Conservation (phyloP, 2,329 filamentous ascomycete genomes). For the Colletotrichum cuscutae region DNA sequence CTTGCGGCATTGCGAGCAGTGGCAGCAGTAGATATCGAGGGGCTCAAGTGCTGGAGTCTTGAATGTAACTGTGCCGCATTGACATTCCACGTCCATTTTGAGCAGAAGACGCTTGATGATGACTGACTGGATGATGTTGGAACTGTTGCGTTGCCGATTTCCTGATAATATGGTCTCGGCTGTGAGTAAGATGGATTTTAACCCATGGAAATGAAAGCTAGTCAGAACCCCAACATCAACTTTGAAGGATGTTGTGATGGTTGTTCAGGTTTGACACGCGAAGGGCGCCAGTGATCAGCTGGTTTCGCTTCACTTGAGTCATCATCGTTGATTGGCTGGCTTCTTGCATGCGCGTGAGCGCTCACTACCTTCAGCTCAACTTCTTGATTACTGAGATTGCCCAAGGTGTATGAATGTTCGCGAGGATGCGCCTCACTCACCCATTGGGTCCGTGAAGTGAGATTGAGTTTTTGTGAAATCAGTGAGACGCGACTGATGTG, state of each 20-base stretch:
- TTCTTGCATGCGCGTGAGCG: neutral
- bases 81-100: conserved; percentile 45
- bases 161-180: neutral
- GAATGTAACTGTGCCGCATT: conserved; percentile 52
- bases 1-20: conserved; percentile 57
- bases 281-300: conserved; percentile 17
- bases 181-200: neutral
- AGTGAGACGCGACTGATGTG: neutral
- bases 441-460: neutral
- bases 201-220: too few relatives aligned
- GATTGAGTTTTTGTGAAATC: neutral
- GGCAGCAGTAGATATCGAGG: conserved; percentile 53
- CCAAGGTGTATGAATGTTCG: neutral
- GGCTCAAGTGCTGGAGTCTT: conserved; percentile 47
- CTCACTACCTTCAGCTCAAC: neutral
- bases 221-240: neutral
- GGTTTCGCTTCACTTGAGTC: neutral
- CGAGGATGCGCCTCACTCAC: neutral
- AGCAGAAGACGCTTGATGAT: neutral
- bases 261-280: neutral
- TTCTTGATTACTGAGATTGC: neutral
- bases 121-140: neutral
- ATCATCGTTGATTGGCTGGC: neutral
- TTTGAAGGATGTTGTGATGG: neutral
- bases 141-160: neutral